Percentiles rank a stretch among this genome's conserved stretches.
These are phyloP conservation scores for Micromonas pusilla DNA, from an alignment of 139 green algal genomes.

Conservation along the genomic window DNA sequence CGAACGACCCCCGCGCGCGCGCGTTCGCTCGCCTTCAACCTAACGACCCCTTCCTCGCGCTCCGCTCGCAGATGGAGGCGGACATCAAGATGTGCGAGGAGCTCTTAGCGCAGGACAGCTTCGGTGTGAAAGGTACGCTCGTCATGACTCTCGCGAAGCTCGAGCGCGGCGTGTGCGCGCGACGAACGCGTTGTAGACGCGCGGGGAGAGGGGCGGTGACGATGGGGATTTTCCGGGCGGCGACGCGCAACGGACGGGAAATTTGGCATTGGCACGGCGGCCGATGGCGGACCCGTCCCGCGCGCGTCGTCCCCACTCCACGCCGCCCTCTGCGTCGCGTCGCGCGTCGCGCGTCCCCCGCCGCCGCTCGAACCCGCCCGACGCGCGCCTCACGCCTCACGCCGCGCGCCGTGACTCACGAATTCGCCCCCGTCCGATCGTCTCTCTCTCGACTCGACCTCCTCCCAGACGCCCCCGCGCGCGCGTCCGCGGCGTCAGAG, in stretches of 20 bases:
- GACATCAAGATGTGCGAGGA: conserved; percentile 10
- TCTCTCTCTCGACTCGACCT: background rate
- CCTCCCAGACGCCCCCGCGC: background rate
- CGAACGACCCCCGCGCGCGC: too few species aligned
- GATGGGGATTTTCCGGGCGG: background rate
- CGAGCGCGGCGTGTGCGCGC: too few species aligned
- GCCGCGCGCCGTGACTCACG: background rate
- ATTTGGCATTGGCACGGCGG: background rate
- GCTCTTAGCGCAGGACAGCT: background rate
- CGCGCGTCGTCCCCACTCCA: background rate
- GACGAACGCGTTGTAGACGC: background rate
- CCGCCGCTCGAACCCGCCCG: background rate
- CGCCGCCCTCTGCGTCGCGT: background rate
- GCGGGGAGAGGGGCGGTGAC: background rate
- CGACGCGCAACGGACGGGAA: background rate
- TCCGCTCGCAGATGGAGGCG: conserved; percentile 1
- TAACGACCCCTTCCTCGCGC: background rate
- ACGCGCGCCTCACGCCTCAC: background rate
- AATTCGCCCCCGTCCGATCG: background rate
- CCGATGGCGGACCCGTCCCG: background rate
- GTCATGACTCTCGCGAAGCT: too few species aligned
- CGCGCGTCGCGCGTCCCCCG: background rate
- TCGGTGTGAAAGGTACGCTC: background rate
- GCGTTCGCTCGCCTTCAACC: too few species aligned
- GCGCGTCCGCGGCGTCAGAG: background rate